Percentiles rank a stretch among this genome's conserved stretches.
These are phyloP conservation scores for Claviceps cyperi DNA, from an alignment of 2,329 filamentous ascomycete species.

Conservation along the genomic window DNA sequence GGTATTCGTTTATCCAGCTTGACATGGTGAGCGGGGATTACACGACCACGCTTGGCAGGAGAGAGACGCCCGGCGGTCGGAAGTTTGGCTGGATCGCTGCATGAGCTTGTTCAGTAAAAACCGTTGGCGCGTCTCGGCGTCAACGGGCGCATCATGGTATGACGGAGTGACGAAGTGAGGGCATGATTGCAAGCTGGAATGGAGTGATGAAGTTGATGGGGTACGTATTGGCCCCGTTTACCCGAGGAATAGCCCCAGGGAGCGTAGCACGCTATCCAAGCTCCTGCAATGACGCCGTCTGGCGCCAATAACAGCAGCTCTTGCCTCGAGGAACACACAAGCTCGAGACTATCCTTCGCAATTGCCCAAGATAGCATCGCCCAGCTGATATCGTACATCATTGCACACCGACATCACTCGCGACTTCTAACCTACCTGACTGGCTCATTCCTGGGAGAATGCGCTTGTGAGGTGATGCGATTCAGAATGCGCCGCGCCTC, in stretches of 20 bases:
- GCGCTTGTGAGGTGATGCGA: neutral
- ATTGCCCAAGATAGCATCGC: neutral
- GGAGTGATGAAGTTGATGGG: neutral
- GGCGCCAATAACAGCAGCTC: neutral
- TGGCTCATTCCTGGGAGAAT: neutral
- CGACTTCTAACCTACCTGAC: neutral
- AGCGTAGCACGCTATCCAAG: neutral
- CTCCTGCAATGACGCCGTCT: neutral
- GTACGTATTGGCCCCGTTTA: constrained; percentile 7
- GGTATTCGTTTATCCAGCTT: constrained; percentile 72
- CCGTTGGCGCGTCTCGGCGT: too few relatives aligned
- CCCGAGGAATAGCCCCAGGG: constrained; percentile 18
- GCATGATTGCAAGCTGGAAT: neutral
- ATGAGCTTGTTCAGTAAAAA: neutral
- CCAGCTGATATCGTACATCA: neutral
- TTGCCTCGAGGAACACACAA: neutral
- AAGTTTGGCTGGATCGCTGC: neutral
- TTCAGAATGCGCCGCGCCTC: constrained; percentile 8
- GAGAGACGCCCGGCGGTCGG: neutral
- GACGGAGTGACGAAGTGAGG: neutral
- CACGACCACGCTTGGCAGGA: neutral
- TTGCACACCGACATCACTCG: neutral
- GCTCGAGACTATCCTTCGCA: neutral
- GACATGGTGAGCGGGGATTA: constrained; percentile 27
- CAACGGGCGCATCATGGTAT: too few relatives aligned